Evolutionary conservation across 2,329 filamentous ascomycete species (phyloP), one percentile per base, ranked within the genome.

Genomic region (Apiospora aurea): DNA sequence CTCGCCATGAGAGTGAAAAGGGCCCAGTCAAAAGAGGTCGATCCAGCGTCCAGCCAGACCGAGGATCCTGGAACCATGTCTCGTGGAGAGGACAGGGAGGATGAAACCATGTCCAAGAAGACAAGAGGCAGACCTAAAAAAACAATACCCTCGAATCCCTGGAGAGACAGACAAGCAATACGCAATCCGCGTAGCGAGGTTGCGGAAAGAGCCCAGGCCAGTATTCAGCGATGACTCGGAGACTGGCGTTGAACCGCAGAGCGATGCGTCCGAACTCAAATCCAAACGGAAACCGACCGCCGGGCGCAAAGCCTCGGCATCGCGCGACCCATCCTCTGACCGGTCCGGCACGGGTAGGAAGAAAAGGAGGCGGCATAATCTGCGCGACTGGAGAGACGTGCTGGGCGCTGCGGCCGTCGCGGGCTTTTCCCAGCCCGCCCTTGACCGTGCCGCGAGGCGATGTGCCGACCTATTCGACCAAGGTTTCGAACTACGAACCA

Each of bases 381-480:
- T 90, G 16, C 88, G 93, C 29, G 93, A 97, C 82, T 98, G 96
- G 96, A 93, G 91, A 75, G 94, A 97, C 75, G 88, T 98, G 1
- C 83, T 98, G 41, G 93, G 93, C 0, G 87, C 94, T 0, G 96
- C 96, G 2, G 88, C 93, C 0, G 83, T 97, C 69, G 89, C 89
- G 1, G 94, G 93, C 0, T 95, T 95, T 81, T 84, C 92, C 1
- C 81, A 85, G 0, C 81, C 84, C 0, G 92, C 91, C 0, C 82
- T 98, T 16, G 88, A 90, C 70, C 89, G 93, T 43, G 89, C 94
- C 0, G 88, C 92, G 1, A 86, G 91, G 77, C 88, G 96, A 68
- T 98, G 95, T 77, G 89, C 92, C 2, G 84, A 88, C 66, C 83
- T 97, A 0, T 97, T 98, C 76, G 88, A 87, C 0, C 89, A 96